phyloP scores from a whole-genome alignment of 129 eudicot genomes.

The Cynara cardunculus region DNA sequence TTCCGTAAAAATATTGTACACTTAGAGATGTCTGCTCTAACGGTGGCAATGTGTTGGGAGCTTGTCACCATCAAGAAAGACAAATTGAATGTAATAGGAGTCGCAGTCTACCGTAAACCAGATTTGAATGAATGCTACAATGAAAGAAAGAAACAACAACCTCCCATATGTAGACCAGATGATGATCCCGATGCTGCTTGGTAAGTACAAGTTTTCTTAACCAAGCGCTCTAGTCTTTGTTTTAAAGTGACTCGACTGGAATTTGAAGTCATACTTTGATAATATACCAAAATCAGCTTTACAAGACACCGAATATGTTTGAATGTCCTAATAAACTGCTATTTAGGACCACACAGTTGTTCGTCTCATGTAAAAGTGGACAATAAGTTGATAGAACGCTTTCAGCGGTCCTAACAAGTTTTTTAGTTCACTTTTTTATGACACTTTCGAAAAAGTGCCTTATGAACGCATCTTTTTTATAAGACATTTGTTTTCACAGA shows the following conservation, averaged over 20 bases:
- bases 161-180: constrained; percentile 60
- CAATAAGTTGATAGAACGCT: no score
- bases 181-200: constrained; percentile 87
- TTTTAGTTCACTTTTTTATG: no score
- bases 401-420: no score
- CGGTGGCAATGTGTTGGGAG: constrained; percentile 88
- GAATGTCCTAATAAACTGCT: not conserved
- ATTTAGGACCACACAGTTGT: no score
- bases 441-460: no score
- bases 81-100: constrained; percentile 50
- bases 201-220: constrained; percentile 24
- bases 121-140: constrained; percentile 68
- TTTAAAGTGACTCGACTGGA: not conserved
- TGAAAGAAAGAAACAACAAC: constrained; percentile 39
- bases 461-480: no score
- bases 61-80: constrained; percentile 76
- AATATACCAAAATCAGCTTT: not conserved
- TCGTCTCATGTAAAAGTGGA: no score
- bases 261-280: not conserved
- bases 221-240: not conserved
- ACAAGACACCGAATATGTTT: not conserved
- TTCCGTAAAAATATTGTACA: not conserved
- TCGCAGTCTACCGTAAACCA: constrained; percentile 72
- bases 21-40: constrained; percentile 68
- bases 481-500: not conserved